These are phyloP conservation scores for Leishmania tarentolae DNA, from an alignment of 208 protist genomes.

Conservation along the genomic window DNA sequence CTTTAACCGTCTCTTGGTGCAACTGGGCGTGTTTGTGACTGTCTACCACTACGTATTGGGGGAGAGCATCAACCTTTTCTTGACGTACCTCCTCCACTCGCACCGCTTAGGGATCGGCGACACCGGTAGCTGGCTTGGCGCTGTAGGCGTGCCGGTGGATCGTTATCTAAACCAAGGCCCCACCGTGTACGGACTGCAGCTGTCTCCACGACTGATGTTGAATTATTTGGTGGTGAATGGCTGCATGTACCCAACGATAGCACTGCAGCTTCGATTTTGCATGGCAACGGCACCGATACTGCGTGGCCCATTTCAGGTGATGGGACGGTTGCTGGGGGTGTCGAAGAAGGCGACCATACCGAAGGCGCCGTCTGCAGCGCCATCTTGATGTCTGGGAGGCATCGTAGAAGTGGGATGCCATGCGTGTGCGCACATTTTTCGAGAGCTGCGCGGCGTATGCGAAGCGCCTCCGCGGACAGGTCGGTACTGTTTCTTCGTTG, in stretches of 20 bases:
- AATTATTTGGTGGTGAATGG: slow-evolving; percentile 75
- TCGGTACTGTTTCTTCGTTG: not conserved
- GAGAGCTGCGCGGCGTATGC: not conserved
- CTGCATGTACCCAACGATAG: slow-evolving; percentile 58
- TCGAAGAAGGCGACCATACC: slow-evolving; percentile 19
- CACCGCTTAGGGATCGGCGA: slow-evolving; percentile 63
- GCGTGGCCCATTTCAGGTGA: slow-evolving; percentile 7
- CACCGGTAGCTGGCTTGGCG: slow-evolving; percentile 40
- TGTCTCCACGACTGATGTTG: slow-evolving; percentile 61
- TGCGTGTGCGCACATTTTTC: not conserved
- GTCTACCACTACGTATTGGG: slow-evolving; percentile 70
- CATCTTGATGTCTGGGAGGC: not conserved
- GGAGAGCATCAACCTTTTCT: slow-evolving; percentile 52
- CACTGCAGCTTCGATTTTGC: slow-evolving; percentile 57
- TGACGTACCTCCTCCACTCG: slow-evolving; percentile 66
- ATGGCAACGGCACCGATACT: slow-evolving; percentile 36
- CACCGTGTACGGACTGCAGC: slow-evolving; percentile 41
- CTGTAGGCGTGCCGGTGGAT: slow-evolving; percentile 27
- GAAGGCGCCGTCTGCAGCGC: slow-evolving; percentile 26
- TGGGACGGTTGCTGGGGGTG: not conserved
- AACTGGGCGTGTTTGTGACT: slow-evolving; percentile 58
- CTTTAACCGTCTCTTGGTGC: slow-evolving; percentile 64
- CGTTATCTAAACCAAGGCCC: slow-evolving; percentile 47
- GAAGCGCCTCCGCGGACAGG: not conserved
- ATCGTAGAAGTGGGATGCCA: no score